Percentiles rank a stretch among this genome's conserved stretches.
phyloP scores from a whole-genome alignment of 1,284 basidiomycete genomes.

The Papiliotrema terrestris region DNA sequence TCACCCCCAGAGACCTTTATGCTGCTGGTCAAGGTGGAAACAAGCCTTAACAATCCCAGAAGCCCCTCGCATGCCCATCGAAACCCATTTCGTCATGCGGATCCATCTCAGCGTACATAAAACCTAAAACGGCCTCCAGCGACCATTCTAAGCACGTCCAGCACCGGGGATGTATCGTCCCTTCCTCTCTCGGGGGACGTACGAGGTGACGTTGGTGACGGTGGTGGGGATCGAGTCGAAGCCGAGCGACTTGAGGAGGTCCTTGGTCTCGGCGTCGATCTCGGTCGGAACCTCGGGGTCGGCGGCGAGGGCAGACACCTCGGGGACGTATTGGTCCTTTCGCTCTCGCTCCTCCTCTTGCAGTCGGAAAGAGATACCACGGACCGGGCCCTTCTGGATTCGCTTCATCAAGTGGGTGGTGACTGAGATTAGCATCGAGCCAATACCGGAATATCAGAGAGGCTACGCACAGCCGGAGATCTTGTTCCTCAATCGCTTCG shows the following conservation, averaged over 20 bases:
- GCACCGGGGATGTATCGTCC: constrained; percentile 81
- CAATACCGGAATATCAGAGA: neutral
- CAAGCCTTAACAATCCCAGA: no score
- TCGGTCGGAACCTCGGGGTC: constrained; percentile 65
- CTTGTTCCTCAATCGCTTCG: constrained; percentile 99
- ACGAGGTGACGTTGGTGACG: constrained; percentile 63
- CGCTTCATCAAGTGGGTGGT: constrained; percentile 99
- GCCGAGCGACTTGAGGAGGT: constrained; percentile 81
- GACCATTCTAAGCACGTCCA: constrained; percentile 43
- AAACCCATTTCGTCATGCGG: neutral
- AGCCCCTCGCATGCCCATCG: neutral
- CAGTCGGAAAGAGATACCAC: constrained; percentile 99
- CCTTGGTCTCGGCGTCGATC: constrained; percentile 90
- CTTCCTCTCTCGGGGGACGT: constrained; percentile 66
- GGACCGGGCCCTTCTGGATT: constrained; percentile 98
- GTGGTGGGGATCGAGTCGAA: constrained; percentile 80
- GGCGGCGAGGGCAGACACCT: constrained; percentile 88
- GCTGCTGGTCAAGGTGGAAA: no score
- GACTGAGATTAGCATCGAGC: constrained; percentile 51
- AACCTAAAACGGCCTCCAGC: neutral
- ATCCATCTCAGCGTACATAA: constrained; percentile 3
- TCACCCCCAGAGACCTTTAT: no score
- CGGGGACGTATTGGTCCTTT: constrained; percentile 97
- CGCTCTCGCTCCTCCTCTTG: constrained; percentile 99
- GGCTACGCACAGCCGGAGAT: constrained; percentile 71